These are phyloP conservation scores for Metschnikowia dekortorum DNA, from an alignment of 805 yeast genomes.

Conservation along the genomic window DNA sequence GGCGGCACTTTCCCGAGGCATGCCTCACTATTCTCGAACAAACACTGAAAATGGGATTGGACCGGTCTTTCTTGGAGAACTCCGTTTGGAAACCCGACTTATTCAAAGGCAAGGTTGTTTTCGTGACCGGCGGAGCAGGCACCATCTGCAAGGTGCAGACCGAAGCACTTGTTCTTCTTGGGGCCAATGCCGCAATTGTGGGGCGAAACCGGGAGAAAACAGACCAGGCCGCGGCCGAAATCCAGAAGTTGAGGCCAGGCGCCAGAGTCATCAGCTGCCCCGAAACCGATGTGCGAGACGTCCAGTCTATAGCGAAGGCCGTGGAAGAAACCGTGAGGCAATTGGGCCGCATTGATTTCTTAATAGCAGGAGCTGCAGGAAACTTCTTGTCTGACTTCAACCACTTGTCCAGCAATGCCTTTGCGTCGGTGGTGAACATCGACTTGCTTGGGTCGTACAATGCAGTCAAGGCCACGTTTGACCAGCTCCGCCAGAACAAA, in stretches of 20 bases:
- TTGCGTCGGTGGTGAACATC: conserved; percentile 35
- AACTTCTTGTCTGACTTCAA: conserved; percentile 40
- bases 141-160: conserved; percentile 27
- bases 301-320: conserved; percentile 20
- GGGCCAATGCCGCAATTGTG: conserved; percentile 27
- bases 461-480: conserved; percentile 38
- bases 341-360: conserved; percentile 40
- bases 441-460: conserved; percentile 41
- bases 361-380: conserved; percentile 45
- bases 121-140: conserved; percentile 30
- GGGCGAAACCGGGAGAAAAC: conserved; percentile 26
- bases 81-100: conserved; percentile 24
- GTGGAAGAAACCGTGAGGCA: conserved; percentile 23
- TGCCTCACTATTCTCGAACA: background rate
- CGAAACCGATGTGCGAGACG: conserved; percentile 23
- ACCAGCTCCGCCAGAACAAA: conserved; percentile 33
- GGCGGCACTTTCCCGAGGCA: background rate
- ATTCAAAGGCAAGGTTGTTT: conserved; percentile 28
- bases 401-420: conserved; percentile 40
- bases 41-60: conserved; percentile 14
- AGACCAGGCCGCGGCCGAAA: conserved; percentile 21
- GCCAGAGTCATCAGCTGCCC: conserved; percentile 23
- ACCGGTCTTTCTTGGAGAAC: conserved; percentile 17
- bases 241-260: conserved; percentile 21
- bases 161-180: conserved; percentile 26